Evolutionary conservation across 164 flowering plant genomes (phyloP), one percentile per base, ranked within the genome.

Genomic region (Sedum album): DNA sequence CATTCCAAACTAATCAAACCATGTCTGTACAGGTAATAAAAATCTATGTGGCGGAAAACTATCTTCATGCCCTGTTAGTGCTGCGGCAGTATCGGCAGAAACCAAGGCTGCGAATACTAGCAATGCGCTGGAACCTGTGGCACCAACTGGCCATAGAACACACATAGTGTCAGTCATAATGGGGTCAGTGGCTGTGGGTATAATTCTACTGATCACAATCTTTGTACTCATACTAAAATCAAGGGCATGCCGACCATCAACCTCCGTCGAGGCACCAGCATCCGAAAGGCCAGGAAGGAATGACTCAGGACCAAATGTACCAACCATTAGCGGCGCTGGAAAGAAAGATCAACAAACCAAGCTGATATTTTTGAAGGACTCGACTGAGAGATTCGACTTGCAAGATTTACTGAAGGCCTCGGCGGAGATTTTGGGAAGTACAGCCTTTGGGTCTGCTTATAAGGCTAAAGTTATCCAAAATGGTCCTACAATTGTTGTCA

Each of bases 361-460:
- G 78, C 63, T 90, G 18, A 65, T 78, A 0, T 90, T 90, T 60
- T 63, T 90, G 0, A 82, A 80, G 71, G 91, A 89, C 1, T 87
- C 83, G 13, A 60, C 60, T 1, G 80, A 74, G 53, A 79, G 57
- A 73, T 93, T 89, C 69, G 98, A 86, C 41, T 73, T 93, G 74
- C 84, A 77, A 26, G 96, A 90, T 53, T 74, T 93, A 84, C 72
- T 93, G 20, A 86, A 79, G 66, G 88, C 98, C 28, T 83, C 96
- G 0, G 98, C 98, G 7, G 93, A 88, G 72, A 80, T 87, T 17
- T 65, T 93, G 69, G 94, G 97, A 0, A 84, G 88, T 42, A 96
- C 93, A 5, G 76, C 73, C 65, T 86, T 90, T 36, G 95, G 94
- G 15, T 78, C 93, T 15, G 81, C 96, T 10, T 93, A 87, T 70